Base-by-base conservation (phyloP, 768 basidiomycete species). In the Tephrocybe sp. region DNA sequence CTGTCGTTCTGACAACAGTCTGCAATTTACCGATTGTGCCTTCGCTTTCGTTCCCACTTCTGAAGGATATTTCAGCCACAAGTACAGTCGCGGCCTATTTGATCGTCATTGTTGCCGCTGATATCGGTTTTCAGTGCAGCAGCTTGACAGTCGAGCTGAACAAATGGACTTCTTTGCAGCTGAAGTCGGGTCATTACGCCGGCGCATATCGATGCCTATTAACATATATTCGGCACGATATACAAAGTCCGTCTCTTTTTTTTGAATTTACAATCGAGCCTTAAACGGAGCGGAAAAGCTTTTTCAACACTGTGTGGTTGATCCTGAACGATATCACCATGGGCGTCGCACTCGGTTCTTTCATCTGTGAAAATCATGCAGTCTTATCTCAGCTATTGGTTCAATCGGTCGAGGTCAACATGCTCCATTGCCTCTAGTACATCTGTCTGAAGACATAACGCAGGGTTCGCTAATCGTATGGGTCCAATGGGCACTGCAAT, bases 221-320 rank as follows among this genome's bases (percentile, higher is more conserved):
- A 61, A 69, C 12, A 56, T 66, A 3, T 78, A 74, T 54, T 79
- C 84, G 31, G 73, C 72, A 4, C 72, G 77, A 42, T 92, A 93
- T 58, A 89, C 89, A 50, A 80, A 78, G 87, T 89, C 54, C 36
- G 75, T 60, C 4, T n/a, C n/a, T 1, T 22, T 32, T 16, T 22
- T 40, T 47, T 31, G 5, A n/a, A 18, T 30, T 35, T 28, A 7
- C 27, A 16, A 9, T 25, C 27, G 45, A n/a, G 31, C 28, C 31
- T 26, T 47, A n/a, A 50, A 21, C 4, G 2, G 19, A 22, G 31
- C 11, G 13, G 16, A 21, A 2, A 44, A 94, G 91, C 44, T 94
- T 96, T 64, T 95, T 91, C 72, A 97, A 95, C 60, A 84, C 81
- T 25, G 75, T 96, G 2, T 98, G 96, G 96, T 73, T 96, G 1